A percentile compares a stretch with the other conserved stretches of the same genome.
Conservation (phyloP, 2,329 filamentous ascomycete species). For the Byssothecium circinans region DNA sequence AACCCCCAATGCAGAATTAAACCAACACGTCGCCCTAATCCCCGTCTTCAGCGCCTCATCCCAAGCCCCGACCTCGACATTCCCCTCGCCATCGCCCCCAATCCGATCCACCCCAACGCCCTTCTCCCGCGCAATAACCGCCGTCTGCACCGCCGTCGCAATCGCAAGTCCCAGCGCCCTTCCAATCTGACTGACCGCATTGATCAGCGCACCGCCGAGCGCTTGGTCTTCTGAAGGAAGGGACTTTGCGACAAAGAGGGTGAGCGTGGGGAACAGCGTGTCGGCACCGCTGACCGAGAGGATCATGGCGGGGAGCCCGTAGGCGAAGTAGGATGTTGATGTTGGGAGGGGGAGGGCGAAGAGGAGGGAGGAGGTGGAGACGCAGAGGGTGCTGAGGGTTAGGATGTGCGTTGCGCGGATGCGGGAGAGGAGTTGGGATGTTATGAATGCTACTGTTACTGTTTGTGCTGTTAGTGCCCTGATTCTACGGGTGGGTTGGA, state of each 20-base stretch:
- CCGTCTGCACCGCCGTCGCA: constrained; percentile 65
- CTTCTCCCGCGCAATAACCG: constrained; percentile 46
- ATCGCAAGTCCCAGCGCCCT: constrained; percentile 67
- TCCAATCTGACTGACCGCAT: constrained; percentile 66
- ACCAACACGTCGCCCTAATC: constrained; percentile 1
- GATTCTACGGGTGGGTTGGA: too few relatives aligned
- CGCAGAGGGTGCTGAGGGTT: constrained; percentile 58
- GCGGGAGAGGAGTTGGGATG: constrained; percentile 46
- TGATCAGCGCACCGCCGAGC: constrained; percentile 68
- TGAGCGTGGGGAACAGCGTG: constrained; percentile 66
- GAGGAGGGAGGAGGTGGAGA: constrained; percentile 60
- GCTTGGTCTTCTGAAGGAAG: constrained; percentile 67
- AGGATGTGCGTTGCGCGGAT: constrained; percentile 62
- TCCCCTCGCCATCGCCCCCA: constrained; percentile 22
- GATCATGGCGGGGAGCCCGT: constrained; percentile 66
- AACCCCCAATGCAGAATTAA: neutral
- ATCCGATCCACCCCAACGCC: constrained; percentile 30
- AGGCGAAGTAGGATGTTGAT: constrained; percentile 67
- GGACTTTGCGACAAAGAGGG: constrained; percentile 65
- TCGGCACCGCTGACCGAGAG: constrained; percentile 68
- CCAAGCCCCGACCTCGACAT: constrained; percentile 35
- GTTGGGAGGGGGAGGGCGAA: constrained; percentile 66
- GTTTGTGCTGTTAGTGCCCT: constrained; percentile 4
- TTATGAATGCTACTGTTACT: constrained; percentile 58
- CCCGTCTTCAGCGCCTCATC: neutral